Base-by-base conservation (phyloP, 768 basidiomycete species). In the Trametes maxima region DNA sequence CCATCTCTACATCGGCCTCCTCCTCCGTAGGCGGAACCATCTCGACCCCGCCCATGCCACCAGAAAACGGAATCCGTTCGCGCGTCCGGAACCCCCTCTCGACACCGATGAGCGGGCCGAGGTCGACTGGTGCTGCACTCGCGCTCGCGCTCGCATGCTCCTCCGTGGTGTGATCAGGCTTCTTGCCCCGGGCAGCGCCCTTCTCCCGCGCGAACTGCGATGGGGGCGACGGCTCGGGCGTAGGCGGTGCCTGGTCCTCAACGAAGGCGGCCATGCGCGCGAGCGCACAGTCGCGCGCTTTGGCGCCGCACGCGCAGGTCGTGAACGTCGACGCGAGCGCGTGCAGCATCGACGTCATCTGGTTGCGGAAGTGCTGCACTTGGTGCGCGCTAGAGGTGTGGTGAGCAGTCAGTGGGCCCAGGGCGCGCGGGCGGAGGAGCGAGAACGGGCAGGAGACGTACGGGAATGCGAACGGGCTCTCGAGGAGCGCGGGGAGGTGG, bases 251-350 rank as follows among this genome's bases (percentile, higher is more conserved):
- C 54, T 75, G 72, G 35, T 71, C 73, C 44, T 82, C 81, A 22
- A 89, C 86, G 63, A 89, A 85, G n/a, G 77, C 77, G 14, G 82
- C 82, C 82, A 89, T 87, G n/a, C 82, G 79, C 13, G 75, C 77
- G 24, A 88, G 70, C 2, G 84, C 87, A 66, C 90, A 92, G 54
- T 88, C 84, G 35, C 77, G 78, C 4, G 86, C 79, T 5, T 77
- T 77, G 11, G 82, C 77, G 6, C 89, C 89, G 64, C 89, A 91
- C 0, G 89, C 89, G 56, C 89, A 91, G 0, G 87, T 86, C 3
- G 86, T 85, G 67, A 90, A 91, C 0, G 86, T 88, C 17, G 85
- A 85, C 7, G 83, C 78, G 54, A 91, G 80, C 6, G 87, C 80
- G 56, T 90, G 87, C 0, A 91, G 79, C 69, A 90, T 85, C 24